Evolutionary conservation across 2,329 filamentous ascomycete genomes (phyloP).

Genomic region (Cephalotrichum gorgonifer): DNA sequence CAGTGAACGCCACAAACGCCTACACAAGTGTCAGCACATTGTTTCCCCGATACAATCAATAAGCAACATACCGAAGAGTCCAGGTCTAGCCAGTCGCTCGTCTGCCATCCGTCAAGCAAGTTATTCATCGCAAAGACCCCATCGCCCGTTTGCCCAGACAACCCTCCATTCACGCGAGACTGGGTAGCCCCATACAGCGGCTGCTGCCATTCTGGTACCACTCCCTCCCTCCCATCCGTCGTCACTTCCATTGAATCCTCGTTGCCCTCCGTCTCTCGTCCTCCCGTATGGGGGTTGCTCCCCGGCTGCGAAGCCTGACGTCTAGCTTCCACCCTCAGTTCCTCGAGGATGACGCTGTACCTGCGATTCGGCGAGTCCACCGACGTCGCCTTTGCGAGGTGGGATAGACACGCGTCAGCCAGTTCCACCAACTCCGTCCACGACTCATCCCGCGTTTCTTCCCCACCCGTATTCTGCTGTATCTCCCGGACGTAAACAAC

Average conservation of each 20-base stretch:
- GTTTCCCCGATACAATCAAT: too few relatives aligned
- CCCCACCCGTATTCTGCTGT: conserved; percentile 20
- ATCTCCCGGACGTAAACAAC: conserved; percentile 44
- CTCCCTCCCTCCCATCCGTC: neutral
- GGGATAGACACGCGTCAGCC: conserved; percentile 33
- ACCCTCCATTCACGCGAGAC: neutral
- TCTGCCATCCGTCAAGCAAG: conserved; percentile 14
- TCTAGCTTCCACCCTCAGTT: conserved; percentile 29
- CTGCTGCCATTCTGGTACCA: neutral
- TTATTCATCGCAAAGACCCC: neutral
- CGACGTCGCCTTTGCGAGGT: conserved; percentile 26
- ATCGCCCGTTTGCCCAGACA: neutral
- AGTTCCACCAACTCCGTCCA: conserved; percentile 20
- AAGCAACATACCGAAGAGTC: conserved; percentile 14
- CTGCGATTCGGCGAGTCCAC: conserved; percentile 31
- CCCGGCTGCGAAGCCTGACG: neutral
- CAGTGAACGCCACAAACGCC: neutral
- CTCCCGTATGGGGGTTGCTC: neutral
- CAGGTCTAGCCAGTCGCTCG: conserved; percentile 18
- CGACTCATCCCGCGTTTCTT: neutral
- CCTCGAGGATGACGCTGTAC: conserved; percentile 42
- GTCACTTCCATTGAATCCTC: neutral
- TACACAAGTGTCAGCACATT: neutral
- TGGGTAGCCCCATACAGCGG: neutral
- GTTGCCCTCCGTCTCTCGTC: neutral